Conservation (phyloP, 257 asterid genomes). For the Mitragyna speciosa region DNA sequence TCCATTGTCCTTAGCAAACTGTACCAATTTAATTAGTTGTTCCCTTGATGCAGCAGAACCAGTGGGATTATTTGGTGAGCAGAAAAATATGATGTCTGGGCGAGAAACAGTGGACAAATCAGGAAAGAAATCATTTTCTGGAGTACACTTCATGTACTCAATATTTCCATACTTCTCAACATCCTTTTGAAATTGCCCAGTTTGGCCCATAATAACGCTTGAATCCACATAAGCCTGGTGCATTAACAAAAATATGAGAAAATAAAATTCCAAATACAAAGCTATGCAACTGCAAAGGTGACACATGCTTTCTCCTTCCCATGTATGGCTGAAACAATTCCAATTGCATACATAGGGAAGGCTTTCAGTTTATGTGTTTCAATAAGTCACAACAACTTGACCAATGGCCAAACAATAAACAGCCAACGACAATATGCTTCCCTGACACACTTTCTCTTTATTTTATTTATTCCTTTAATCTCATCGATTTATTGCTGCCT, state of each 20-base stretch:
- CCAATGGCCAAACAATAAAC: not conserved
- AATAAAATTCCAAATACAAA: not conserved
- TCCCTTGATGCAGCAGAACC: conserved; percentile 93
- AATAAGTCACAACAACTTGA: not conserved
- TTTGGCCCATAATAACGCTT: conserved; percentile 94
- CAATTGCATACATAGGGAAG: not conserved
- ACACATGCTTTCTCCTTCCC: not conserved
- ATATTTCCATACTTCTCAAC: conserved; percentile 81
- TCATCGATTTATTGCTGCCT: not conserved
- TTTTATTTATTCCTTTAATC: not conserved
- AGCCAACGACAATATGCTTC: not conserved
- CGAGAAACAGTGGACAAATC: conserved; percentile 67
- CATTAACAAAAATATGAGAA: conserved; percentile 14
- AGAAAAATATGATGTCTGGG: conserved; percentile 83
- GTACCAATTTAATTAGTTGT: conserved; percentile 78
- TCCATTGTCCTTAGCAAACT: conserved; percentile 87
- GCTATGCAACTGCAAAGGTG: not conserved
- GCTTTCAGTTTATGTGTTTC: not conserved
- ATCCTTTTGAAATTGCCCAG: conserved; percentile 80
- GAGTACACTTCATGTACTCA: conserved; percentile 94
- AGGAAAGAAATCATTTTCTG: conserved; percentile 91
- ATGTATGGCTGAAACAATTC: not conserved
- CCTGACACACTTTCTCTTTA: not conserved
- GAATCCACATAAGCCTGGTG: conserved; percentile 91
- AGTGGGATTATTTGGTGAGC: conserved; percentile 98